Conservation (phyloP, 1,139 yeast genomes). For the Hanseniaspora uvarum region DNA sequence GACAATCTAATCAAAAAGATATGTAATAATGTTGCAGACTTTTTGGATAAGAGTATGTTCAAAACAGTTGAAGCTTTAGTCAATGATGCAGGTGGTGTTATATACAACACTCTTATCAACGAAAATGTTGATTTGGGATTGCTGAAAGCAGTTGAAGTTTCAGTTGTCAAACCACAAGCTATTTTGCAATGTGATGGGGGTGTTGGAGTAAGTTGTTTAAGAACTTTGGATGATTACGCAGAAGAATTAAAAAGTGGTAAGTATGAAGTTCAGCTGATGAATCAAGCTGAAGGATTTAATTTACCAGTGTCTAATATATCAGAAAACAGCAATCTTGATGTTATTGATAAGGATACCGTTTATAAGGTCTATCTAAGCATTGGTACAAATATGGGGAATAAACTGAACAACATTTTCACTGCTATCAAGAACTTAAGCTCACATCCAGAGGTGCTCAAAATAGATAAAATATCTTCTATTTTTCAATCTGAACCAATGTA, state of each 20-base stretch:
- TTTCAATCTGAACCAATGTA: constrained; percentile 93
- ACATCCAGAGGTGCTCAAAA: constrained; percentile 35
- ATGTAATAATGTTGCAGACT: constrained; percentile 41
- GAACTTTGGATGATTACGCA: constrained; percentile 37
- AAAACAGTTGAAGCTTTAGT: constrained; percentile 91
- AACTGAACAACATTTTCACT: constrained; percentile 47
- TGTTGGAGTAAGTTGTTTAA: constrained; percentile 70
- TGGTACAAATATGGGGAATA: constrained; percentile 79
- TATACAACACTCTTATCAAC: constrained; percentile 28
- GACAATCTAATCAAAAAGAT: constrained; percentile 30
- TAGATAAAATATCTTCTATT: constrained; percentile 60
- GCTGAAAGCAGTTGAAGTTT: constrained; percentile 40
- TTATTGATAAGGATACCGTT: constrained; percentile 26
- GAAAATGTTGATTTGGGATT: constrained; percentile 27
- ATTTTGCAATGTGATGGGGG: constrained; percentile 67
- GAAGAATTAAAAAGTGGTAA: constrained; percentile 8
- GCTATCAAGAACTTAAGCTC: constrained; percentile 45
- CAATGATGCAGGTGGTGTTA: constrained; percentile 56
- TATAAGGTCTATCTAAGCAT: constrained; percentile 62
- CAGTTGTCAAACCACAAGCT: constrained; percentile 79
- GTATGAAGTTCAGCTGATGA: neutral
- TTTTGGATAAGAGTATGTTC: constrained; percentile 66
- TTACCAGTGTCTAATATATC: constrained; percentile 4
- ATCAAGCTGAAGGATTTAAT: constrained; percentile 1
- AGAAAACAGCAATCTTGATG: neutral